These are phyloP conservation scores for Licmophora abbreviata DNA, from an alignment of 108 stramenopile species.

Conservation along the genomic window DNA sequence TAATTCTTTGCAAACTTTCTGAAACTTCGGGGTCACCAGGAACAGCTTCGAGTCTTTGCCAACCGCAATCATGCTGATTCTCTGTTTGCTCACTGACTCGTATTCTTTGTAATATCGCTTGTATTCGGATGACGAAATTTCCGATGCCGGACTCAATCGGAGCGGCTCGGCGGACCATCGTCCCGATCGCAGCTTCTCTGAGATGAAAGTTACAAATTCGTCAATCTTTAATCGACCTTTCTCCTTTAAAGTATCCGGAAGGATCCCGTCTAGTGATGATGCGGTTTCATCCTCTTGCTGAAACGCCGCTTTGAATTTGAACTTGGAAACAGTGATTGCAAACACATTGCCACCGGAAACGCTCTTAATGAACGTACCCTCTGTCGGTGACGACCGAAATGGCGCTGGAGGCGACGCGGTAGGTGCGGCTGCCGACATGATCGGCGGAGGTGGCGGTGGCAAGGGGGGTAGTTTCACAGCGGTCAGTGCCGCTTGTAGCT, in stretches of 20 bases:
- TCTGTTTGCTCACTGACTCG: constrained; percentile 40
- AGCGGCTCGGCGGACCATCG: constrained; percentile 35
- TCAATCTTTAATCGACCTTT: constrained; percentile 45
- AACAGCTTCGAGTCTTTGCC: constrained; percentile 50
- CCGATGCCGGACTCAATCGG: constrained; percentile 28
- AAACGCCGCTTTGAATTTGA: constrained; percentile 13
- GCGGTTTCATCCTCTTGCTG: constrained; percentile 6
- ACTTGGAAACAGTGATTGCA: constrained; percentile 4
- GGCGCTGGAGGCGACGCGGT: background rate
- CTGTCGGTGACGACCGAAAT: background rate
- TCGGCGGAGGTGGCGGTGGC: background rate
- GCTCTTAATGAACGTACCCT: constrained; percentile 10
- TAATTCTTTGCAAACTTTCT: constrained; percentile 22
- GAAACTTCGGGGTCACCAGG: constrained; percentile 63
- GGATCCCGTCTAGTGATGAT: constrained; percentile 18
- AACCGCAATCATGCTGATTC: constrained; percentile 56
- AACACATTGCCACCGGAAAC: constrained; percentile 16
- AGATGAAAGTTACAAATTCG: constrained; percentile 49
- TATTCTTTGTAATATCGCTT: constrained; percentile 58
- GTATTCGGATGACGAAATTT: constrained; percentile 31
- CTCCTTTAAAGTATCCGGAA: constrained; percentile 37
- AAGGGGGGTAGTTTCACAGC: constrained; percentile 2
- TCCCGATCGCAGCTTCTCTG: constrained; percentile 41
- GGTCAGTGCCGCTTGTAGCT: constrained; percentile 1
- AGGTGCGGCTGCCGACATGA: constrained; percentile 4